Evolutionary conservation across 495 filamentous ascomycete species (phyloP), one percentile per base, ranked within the genome.

Genomic region (Aspergillus steynii): DNA sequence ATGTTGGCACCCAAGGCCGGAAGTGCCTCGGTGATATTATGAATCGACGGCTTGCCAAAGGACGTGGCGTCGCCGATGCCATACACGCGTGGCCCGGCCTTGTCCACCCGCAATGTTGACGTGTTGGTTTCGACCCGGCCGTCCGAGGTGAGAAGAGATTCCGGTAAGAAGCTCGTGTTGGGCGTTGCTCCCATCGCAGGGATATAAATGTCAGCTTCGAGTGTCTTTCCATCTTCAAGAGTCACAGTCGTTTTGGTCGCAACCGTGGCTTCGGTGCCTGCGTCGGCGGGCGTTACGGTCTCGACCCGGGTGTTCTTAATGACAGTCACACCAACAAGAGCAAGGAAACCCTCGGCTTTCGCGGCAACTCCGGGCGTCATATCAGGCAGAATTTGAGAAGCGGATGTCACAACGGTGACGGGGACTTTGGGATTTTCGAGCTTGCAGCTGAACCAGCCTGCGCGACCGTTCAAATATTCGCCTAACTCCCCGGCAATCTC

Each of bases 401-500:
- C 68, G 7, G 71, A 71, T 2, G 74, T 74, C 49, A 83, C 63
- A 5, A 84, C 50, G 0, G 77, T 83, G 59, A 84, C 80, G 4
- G 62, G 61, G 2, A 80, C 74, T 20, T 77, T 80, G 9, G 72
- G 75, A 29, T 72, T 62, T 26, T 64, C 32, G 28, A 67, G 4
- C 51, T 67, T 70, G 31, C 62, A 60, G 28, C 47, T 54, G 51
- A 77, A 72, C 68, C 69, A 73, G 1, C 70, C 68, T 0, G 69
- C 31, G 2, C 59, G 66, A 2, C 79, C 80, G 58, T 84, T 85
- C 7, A 84, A 71, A 59, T 76, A 70, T 50, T 82, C 80, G 49
- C 77, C 63, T 5, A 85, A 69, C 60, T 85, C 83, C n/a, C 81
- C 83, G 2, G 82, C 82, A 1, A 73, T 77, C 58, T 85, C 83